phyloP scores from a whole-genome alignment of 768 basidiomycete species.

The Tricholoma flavovirens region DNA sequence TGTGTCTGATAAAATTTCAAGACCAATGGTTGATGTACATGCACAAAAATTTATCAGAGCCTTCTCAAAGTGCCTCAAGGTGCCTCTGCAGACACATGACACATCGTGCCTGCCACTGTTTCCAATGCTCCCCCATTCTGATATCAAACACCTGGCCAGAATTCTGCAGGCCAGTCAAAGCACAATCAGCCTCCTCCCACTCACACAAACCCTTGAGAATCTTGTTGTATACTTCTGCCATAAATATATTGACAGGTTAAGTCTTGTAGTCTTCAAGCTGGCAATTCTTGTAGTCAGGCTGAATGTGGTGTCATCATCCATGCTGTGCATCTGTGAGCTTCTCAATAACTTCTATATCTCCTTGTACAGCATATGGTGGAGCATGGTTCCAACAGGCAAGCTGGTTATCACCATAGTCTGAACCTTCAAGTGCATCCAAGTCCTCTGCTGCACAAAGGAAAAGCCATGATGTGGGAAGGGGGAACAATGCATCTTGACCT shows the following conservation, averaged over 20 bases:
- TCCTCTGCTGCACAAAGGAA: too few relatives aligned
- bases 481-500: background rate
- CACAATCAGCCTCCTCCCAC: too few relatives aligned
- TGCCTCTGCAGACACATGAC: background rate
- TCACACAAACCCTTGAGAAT: background rate
- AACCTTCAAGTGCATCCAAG: background rate
- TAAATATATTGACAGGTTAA: background rate
- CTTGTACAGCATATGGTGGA: too few relatives aligned
- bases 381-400: too few relatives aligned
- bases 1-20: too few relatives aligned
- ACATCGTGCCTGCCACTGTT: too few relatives aligned
- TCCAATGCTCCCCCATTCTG: background rate
- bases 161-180: background rate
- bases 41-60: too few relatives aligned
- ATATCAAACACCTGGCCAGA: background rate
- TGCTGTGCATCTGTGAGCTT: too few relatives aligned
- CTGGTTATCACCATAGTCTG: background rate
- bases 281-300: background rate
- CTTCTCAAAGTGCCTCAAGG: background rate
- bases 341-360: too few relatives aligned
- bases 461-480: background rate
- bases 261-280: too few relatives aligned
- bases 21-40: too few relatives aligned
- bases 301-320: too few relatives aligned
- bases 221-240: background rate